Evolutionary conservation across 371 early-diverging fungal species (phyloP), one percentile per base, ranked within the genome.

Genomic region (Apophysomyces trapeziformis): DNA sequence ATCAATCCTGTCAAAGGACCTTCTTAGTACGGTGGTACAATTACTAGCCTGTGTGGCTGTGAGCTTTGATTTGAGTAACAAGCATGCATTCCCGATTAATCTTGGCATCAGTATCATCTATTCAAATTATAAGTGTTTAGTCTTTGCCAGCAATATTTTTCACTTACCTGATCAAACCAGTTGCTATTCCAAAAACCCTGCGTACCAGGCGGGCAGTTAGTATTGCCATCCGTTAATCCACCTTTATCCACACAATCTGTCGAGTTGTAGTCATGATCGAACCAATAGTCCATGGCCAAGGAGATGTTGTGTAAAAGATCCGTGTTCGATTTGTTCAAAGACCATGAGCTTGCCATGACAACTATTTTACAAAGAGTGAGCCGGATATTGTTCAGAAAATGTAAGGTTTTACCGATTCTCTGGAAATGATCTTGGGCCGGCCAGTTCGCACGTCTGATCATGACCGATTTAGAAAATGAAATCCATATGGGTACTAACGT

Each of bases 171-270:
- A 35, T 58, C 61, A 32, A 57, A 74, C 78, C 78, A 77, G 56
- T 74, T 75, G 9, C 50, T 67, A 38, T 68, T 74, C 78, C 78
- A 77, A n/a, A 77, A 46, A 2, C 78, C 78, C 1, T 68, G 70
- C 4, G 78, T 77, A n/a, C 78, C 73, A 64, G 75, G 75, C 46
- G 70, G 69, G 58, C 78, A 77, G 16, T 64, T 69, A 11, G 54
- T 47, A 7, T 16, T 36, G 4, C 73, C 41, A 41, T 41, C 41
- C 41, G 13, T 26, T 26, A 26, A 8, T 13, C 41, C 73, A n/a
- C 76, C 76, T 7, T 58, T 44, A 13, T 54, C 58, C 4, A 76
- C 36, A 58, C 78, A 77, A 12, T 67, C 73, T 4, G 5, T n/a
- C 14, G 56, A 21, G 5, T 45, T 41, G 38, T 66, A 77, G 46